phyloP scores from a whole-genome alignment of 1,284 basidiomycete species.

The Malassezia sp. region DNA sequence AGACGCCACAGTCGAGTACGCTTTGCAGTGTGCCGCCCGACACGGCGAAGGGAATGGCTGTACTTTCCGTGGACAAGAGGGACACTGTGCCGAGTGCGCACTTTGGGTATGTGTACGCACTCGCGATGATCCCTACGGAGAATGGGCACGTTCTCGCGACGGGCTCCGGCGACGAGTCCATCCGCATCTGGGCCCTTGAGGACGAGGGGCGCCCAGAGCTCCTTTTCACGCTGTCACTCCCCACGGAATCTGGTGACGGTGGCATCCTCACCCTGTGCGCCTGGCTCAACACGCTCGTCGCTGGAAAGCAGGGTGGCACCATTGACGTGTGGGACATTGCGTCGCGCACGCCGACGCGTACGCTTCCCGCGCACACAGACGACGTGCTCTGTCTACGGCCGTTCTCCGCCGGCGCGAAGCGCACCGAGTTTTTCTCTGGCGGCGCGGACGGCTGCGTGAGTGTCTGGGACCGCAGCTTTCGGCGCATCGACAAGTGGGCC shows the following conservation, averaged over 20 bases:
- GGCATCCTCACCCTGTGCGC: slow-evolving; percentile 66
- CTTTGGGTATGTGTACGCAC: slow-evolving; percentile 84
- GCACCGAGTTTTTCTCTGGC: slow-evolving; percentile 21
- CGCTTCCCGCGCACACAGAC: slow-evolving; percentile 69
- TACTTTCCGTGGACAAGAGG: slow-evolving; percentile 1
- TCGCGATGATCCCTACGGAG: slow-evolving; percentile 47
- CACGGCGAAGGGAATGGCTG: slow-evolving; percentile 3
- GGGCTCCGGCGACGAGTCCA: slow-evolving; percentile 65
- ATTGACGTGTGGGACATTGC: slow-evolving; percentile 82
- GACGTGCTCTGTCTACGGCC: slow-evolving; percentile 25
- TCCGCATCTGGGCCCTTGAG: slow-evolving; percentile 75
- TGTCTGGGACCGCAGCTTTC: slow-evolving; percentile 28
- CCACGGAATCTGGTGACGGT: slow-evolving; percentile 44
- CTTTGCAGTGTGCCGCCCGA: background rate
- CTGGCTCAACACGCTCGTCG: slow-evolving; percentile 67
- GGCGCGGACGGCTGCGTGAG: slow-evolving; percentile 32
- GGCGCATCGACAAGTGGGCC: slow-evolving; percentile 31
- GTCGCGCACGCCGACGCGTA: slow-evolving; percentile 70
- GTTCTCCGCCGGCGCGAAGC: slow-evolving; percentile 48
- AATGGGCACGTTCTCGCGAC: slow-evolving; percentile 23
- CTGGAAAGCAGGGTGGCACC: slow-evolving; percentile 83
- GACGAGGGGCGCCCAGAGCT: slow-evolving; percentile 48
- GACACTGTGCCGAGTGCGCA: slow-evolving; percentile 62
- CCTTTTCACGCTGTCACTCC: slow-evolving; percentile 52
- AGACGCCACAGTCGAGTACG: background rate